Conservation (phyloP, 2,329 filamentous ascomycete genomes). For the Hirsutella minnesotensis region DNA sequence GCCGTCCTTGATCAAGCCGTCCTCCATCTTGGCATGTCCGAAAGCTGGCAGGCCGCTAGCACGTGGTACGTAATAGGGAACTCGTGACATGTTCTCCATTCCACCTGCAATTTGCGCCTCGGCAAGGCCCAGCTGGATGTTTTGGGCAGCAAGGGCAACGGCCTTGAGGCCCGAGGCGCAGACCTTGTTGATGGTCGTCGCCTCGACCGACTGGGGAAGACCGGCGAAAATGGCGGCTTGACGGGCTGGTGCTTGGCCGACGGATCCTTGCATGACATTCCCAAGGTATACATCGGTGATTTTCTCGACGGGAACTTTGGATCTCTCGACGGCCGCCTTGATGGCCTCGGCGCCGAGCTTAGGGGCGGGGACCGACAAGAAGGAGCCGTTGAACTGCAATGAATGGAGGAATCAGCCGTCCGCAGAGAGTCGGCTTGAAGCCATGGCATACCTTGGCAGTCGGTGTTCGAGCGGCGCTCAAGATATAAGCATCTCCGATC, state of each 20-base stretch:
- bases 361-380: slow-evolving; percentile 72
- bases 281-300: slow-evolving; percentile 96
- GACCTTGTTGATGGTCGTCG: slow-evolving; percentile 94
- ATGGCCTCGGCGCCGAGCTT: slow-evolving; percentile 83
- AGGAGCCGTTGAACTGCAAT: slow-evolving; percentile 81
- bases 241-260: slow-evolving; percentile 84
- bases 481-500: slow-evolving; percentile 84
- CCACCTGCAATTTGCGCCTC: slow-evolving; percentile 87
- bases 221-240: slow-evolving; percentile 87
- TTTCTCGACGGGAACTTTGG: slow-evolving; percentile 65
- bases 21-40: slow-evolving; percentile 76
- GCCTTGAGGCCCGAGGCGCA: slow-evolving; percentile 93
- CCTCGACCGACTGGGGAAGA: slow-evolving; percentile 68
- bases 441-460: slow-evolving; percentile 63
- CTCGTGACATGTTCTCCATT: slow-evolving; percentile 96
- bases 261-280: slow-evolving; percentile 73
- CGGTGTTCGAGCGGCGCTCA: slow-evolving; percentile 81
- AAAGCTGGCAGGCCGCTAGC: slow-evolving; percentile 76
- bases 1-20: slow-evolving; percentile 89
- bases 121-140: slow-evolving; percentile 82
- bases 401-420: background rate
- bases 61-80: slow-evolving; percentile 81
- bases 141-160: slow-evolving; percentile 79
- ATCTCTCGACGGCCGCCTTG: slow-evolving; percentile 80
- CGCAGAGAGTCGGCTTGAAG: background rate